phyloP scores from a whole-genome alignment of 305 asterid species.

The Solanum chacoense region DNA sequence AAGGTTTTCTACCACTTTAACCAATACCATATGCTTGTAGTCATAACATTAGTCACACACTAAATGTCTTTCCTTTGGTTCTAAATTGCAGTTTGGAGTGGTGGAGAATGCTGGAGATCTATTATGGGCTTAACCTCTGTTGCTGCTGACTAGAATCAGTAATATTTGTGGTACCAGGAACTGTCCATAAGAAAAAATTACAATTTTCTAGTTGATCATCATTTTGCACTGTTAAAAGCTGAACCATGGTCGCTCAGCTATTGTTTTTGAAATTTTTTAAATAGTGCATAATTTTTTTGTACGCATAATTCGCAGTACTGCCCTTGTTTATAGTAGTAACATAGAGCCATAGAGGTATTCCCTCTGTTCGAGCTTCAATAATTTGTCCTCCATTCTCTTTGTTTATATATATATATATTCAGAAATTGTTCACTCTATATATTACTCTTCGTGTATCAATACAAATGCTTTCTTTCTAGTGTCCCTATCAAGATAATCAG shows the following conservation, averaged over 20 bases:
- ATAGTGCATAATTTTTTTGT: neutral
- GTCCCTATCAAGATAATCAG: neutral
- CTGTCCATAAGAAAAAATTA: neutral
- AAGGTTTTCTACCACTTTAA: conserved; percentile 39
- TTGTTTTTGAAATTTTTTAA: neutral
- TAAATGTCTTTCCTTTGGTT: neutral
- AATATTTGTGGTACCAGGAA: neutral
- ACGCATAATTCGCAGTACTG: neutral
- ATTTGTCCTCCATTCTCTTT: neutral
- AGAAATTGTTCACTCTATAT: neutral
- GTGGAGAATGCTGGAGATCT: conserved; percentile 65
- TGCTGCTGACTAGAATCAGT: neutral
- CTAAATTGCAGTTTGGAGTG: conserved; percentile 62
- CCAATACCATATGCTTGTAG: neutral
- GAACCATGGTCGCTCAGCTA: neutral
- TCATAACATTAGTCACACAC: neutral
- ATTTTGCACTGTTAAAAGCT: neutral
- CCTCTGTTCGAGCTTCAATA: neutral
- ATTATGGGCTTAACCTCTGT: conserved; percentile 17
- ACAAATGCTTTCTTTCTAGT: neutral
- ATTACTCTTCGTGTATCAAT: neutral
- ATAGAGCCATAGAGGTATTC: neutral
- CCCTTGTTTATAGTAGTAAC: neutral
- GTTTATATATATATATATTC: neutral
- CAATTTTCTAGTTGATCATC: neutral